Evolutionary conservation across 305 asterid species (phyloP).

Genomic region (Euphrasia arctica): DNA sequence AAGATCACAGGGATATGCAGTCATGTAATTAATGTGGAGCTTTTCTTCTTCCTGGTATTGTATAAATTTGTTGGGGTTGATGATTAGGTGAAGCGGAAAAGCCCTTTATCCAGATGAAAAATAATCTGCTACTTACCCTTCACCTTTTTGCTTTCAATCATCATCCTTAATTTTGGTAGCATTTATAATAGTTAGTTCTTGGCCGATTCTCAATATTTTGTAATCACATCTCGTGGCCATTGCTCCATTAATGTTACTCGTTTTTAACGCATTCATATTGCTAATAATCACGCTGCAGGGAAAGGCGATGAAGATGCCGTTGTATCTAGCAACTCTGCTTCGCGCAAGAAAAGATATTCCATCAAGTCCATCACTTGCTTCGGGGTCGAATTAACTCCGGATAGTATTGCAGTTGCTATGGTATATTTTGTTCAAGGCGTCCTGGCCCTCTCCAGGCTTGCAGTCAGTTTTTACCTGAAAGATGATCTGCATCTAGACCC

Average conservation of each 20-base stretch:
- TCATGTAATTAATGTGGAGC: neutral
- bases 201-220: neutral
- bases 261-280: conserved; percentile 11
- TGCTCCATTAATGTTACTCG: neutral
- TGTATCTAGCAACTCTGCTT: conserved; percentile 40
- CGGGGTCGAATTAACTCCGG: conserved; percentile 88
- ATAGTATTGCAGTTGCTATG: conserved; percentile 92
- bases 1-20: neutral
- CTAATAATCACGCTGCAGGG: conserved; percentile 41
- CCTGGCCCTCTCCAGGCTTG: conserved; percentile 84
- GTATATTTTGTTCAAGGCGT: conserved; percentile 98
- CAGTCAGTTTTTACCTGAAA: conserved; percentile 90
- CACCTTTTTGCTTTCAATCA: neutral
- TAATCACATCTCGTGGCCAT: conserved; percentile 9
- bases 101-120: conserved; percentile 6
- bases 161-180: neutral
- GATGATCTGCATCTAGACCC: conserved; percentile 95
- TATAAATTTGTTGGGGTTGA: conserved; percentile 16
- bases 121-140: neutral
- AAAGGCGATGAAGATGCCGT: conserved; percentile 55
- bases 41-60: neutral
- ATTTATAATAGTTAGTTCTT: conserved; percentile 4
- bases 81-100: neutral
- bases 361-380: conserved; percentile 49
- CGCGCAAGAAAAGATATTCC: conserved; percentile 52